Evolutionary conservation across 1,139 yeast species (phyloP), one percentile per base, ranked within the genome.

Genomic region (Trichomonascaceae sp.): DNA sequence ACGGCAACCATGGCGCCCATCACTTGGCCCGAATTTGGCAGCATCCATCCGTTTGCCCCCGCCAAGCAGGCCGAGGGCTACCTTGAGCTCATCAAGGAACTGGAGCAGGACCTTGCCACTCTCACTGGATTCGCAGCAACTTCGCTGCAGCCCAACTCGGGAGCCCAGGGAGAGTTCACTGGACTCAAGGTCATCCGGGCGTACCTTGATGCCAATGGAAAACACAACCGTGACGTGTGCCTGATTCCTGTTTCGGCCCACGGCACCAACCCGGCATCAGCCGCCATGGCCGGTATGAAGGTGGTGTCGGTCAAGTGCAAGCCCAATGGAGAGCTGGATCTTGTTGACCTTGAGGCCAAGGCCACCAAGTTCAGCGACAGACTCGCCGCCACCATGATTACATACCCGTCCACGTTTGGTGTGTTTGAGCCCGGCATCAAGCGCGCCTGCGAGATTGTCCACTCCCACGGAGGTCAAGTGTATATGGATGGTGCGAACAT

Each of bases 201-300:
- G 33, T 89, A 82, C 57, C 74, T 80, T 48, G 73, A 73, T 42
- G 64, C 80, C 23, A 68, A 65, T 37, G 94, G 93, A 30, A 78
- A 87, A 51, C 62, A 67, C 23, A 59, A 73, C 43, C 73, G 98
- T 56, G 76, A 87, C 56, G 70, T 89, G 37, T 89, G 96, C 59
- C 69, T 89, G 54, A 89, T 89, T 47, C 98, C 98, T 11, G 94
- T 87, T 6, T 76, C 92, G 51, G 98, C 98, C 2, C 98, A 89
- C 52, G 98, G 98, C 40, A 89, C 98, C 25, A 89, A 89, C 55
- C 98, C 98, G 16, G 98, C 98, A 0, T 82, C 95, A 31, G 97
- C 98, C 13, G 85, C 95, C 29, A 89, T 89, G 94, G 78, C 93
- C 50, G 96, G 96, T 28, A 64, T 89, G 57, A 84, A 82, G 59